These are phyloP conservation scores for Maudiozyma serrabonitensis DNA, from an alignment of 805 yeast genomes.

Conservation along the genomic window DNA sequence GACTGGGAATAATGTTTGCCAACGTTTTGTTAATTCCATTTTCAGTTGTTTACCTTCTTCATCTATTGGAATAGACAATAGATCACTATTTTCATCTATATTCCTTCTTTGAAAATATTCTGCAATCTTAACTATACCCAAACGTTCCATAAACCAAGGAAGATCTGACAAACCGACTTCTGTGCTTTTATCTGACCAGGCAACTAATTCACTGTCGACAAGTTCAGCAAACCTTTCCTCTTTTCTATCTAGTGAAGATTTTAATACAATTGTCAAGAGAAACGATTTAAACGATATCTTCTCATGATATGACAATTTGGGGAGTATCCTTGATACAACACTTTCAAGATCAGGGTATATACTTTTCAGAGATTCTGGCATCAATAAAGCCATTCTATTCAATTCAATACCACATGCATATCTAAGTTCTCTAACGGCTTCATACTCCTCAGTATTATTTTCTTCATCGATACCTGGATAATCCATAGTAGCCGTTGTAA, in stretches of 20 bases:
- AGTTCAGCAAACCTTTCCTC: constrained; percentile 71
- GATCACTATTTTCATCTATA: constrained; percentile 65
- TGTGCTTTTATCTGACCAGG: constrained; percentile 90
- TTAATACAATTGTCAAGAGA: constrained; percentile 79
- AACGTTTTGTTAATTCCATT: constrained; percentile 71
- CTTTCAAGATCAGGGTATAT: constrained; percentile 75
- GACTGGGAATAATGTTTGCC: constrained; percentile 92
- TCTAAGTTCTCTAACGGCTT: constrained; percentile 74
- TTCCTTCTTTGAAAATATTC: constrained; percentile 78
- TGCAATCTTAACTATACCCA: constrained; percentile 90
- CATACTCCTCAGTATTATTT: constrained; percentile 60
- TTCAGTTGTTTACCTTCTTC: constrained; percentile 74
- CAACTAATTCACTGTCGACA: constrained; percentile 85
- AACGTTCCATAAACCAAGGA: constrained; percentile 97
- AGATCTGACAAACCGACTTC: constrained; percentile 81
- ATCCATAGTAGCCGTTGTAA: constrained; percentile 74
- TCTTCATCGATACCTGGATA: constrained; percentile 48
- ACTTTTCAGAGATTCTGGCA: constrained; percentile 81
- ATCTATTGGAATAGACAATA: constrained; percentile 78
- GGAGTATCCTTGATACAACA: constrained; percentile 64
- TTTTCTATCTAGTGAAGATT: constrained; percentile 66
- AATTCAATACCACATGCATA: constrained; percentile 91
- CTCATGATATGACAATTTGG: constrained; percentile 79
- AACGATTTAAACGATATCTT: constrained; percentile 90
- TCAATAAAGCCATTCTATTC: constrained; percentile 84